Evolutionary conservation across 441 rosid genomes (phyloP).

Genomic region (Corymbia citriodora): DNA sequence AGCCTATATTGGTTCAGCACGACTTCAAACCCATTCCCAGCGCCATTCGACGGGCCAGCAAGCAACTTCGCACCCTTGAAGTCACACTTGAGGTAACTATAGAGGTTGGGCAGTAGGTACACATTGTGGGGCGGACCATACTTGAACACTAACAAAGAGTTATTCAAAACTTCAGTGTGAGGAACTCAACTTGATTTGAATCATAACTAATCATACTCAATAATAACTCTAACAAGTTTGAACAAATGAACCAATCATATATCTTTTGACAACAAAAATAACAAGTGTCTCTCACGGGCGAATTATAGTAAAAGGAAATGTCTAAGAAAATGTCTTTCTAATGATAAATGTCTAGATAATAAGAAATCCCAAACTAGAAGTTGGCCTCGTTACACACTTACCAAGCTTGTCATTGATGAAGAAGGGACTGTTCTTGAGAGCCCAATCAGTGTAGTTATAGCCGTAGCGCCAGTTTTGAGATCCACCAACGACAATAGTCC

Average conservation of each 20-base stretch:
- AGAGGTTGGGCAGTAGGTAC: slow-evolving; percentile 16
- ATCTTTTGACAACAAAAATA: background rate
- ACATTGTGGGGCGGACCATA: slow-evolving; percentile 12
- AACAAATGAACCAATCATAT: background rate
- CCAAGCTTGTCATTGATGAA: slow-evolving; percentile 18
- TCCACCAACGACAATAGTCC: slow-evolving; percentile 16
- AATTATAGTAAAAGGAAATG: background rate
- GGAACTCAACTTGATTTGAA: background rate
- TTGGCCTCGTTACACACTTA: background rate
- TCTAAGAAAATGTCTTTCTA: background rate
- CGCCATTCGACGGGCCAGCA: background rate
- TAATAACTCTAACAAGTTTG: background rate
- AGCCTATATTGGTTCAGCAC: slow-evolving; percentile 9
- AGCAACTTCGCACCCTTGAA: slow-evolving; percentile 9
- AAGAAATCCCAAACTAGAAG: background rate
- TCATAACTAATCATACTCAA: background rate
- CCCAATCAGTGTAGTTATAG: slow-evolving; percentile 21
- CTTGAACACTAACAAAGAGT: slow-evolving; percentile 12
- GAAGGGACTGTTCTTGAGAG: slow-evolving; percentile 13
- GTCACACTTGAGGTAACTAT: slow-evolving; percentile 11
- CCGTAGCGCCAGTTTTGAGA: slow-evolving; percentile 13
- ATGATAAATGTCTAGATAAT: background rate
- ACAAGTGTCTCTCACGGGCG: background rate
- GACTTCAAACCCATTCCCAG: slow-evolving; percentile 3
- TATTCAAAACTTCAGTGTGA: background rate